Conservation (phyloP, 73 alveolate genomes). For the Effrenium voratum region DNA sequence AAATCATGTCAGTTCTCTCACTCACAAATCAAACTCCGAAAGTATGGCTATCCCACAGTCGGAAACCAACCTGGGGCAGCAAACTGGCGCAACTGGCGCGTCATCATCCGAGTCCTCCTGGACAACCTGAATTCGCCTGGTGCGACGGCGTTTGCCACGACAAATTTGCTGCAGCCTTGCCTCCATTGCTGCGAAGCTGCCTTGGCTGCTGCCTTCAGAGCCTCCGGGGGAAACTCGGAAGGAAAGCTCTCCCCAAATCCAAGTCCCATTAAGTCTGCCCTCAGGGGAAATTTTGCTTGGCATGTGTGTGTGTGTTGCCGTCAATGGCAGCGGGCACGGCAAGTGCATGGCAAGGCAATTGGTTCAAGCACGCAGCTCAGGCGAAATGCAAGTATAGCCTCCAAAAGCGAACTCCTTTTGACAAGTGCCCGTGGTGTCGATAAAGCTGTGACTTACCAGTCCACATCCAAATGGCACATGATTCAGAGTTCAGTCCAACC, state of each 20-base stretch:
- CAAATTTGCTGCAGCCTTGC: neutral
- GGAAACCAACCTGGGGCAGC: neutral
- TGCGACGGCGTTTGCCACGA: neutral
- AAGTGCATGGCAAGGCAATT: neutral
- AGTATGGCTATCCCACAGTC: neutral
- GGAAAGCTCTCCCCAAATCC: neutral
- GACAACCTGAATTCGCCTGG: constrained; percentile 8
- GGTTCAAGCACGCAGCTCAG: neutral
- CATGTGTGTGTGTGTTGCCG: neutral
- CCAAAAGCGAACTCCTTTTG: neutral
- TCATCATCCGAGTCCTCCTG: neutral
- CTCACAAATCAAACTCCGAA: neutral
- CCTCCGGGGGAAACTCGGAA: neutral
- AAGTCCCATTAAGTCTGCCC: too few relatives aligned
- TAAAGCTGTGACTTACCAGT: neutral
- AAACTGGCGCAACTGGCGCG: neutral
- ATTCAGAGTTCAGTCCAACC: too few relatives aligned
- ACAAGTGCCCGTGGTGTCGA: neutral
- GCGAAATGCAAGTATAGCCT: neutral
- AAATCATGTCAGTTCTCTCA: neutral
- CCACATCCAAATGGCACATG: too few relatives aligned
- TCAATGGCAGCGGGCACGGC: neutral
- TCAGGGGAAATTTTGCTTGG: too few relatives aligned
- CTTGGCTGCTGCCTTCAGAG: neutral
- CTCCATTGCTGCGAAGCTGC: neutral